Evolutionary conservation across 1,284 basidiomycete species (phyloP).

Genomic region (Vanrija humicola): DNA sequence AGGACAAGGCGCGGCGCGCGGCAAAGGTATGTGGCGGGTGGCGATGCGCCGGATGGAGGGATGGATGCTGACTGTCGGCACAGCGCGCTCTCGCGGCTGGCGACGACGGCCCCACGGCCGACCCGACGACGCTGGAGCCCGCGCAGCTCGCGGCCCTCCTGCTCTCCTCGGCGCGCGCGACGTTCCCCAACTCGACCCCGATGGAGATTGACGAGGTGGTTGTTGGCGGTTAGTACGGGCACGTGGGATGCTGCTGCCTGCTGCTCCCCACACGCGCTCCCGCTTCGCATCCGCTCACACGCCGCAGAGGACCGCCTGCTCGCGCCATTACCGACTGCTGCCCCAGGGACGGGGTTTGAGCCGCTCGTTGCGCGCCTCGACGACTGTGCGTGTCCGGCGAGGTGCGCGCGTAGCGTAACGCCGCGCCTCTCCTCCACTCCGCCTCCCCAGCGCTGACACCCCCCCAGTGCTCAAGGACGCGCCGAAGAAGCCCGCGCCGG

Average conservation of each 20-base stretch:
- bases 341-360: conserved; percentile 5
- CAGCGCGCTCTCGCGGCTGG: conserved; percentile 2
- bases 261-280: no score
- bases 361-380: conserved; percentile 11
- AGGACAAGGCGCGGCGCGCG: conserved; percentile 25
- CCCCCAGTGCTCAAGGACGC: conserved; percentile 18
- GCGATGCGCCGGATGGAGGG: conserved; percentile 18
- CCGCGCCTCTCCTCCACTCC: neutral
- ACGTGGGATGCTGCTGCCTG: neutral
- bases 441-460: conserved; percentile 1
- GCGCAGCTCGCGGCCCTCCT: conserved; percentile 26
- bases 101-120: conserved; percentile 4
- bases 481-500: conserved; percentile 23
- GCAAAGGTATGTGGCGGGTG: conserved; percentile 18
- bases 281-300: conserved; percentile 2
- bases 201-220: conserved; percentile 45
- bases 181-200: conserved; percentile 33
- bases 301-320: neutral
- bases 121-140: conserved; percentile 23
- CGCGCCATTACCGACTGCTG: neutral
- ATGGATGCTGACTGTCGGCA: conserved; percentile 3
- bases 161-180: conserved; percentile 31
- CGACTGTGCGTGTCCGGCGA: conserved; percentile 7
- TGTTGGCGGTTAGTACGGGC: conserved; percentile 26
- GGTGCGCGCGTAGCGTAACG: neutral